Base-by-base conservation (phyloP, 192 early-diverging fungal species). In the Funneliformis geosporum region DNA sequence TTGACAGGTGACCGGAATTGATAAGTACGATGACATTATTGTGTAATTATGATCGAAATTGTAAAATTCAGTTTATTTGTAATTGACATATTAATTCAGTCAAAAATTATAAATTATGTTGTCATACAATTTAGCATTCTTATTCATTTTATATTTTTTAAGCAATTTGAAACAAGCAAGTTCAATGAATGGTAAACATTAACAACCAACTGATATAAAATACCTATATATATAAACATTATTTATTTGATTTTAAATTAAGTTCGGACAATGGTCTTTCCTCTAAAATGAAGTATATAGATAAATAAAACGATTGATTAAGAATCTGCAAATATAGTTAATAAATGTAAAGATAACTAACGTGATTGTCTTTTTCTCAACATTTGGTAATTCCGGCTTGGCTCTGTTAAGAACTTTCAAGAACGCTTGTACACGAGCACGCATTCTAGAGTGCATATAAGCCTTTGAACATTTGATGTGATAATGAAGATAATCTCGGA, bases 381-480 rank as follows among this genome's bases (percentile, higher is more conserved):
- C 86, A 70, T 84, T 80, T 67, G 86, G 85, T n/a, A 89, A 85
- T 72, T 99, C 98, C 27, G 98, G 98, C 86, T 96, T 98, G 78
- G 98, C 98, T 70, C 98, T 91, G 87, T 99, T 99, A 76, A 99
- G 89, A 10, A 99, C 96, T 92, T 98, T 99, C 81, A 99, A 86
- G 86, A 99, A 97, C 72, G 94, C 95, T 78, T 92, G 91, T 60
- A 99, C 98, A 50, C 98, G 92, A 65, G 95, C 91, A 66, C 98
- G 87, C 96, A 99, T 97, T 60, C 98, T 92, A 21, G 96, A 96
- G 86, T 98, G 96, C 96, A 99, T 96, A 82, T 98, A 99, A 0
- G 98, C 96, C 88, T 99, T 99, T 65, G 96, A 95, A 73, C 96
- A 96, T 87, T 99, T 99, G 87, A 99, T 98, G 81, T 99, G 98